These are phyloP conservation scores for Rubroshorea leprosula DNA, from an alignment of 345 rosid species.

Conservation along the genomic window DNA sequence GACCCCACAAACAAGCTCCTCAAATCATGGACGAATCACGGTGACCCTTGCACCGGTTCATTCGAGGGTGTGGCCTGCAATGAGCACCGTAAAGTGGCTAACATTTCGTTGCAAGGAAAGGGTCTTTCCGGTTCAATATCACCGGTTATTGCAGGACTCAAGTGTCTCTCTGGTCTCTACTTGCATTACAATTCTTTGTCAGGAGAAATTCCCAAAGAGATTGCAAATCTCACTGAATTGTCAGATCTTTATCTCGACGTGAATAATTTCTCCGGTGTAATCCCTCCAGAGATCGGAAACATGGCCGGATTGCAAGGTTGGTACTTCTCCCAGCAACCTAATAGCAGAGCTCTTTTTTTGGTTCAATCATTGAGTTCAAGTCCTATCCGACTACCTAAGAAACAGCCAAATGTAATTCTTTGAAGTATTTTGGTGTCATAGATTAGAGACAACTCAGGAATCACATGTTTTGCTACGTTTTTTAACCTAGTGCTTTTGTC, in stretches of 20 bases:
- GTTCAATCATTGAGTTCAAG: neutral
- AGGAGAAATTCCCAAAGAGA: slow-evolving; percentile 77
- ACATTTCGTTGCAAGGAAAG: slow-evolving; percentile 82
- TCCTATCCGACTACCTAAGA: no score
- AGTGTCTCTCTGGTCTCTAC: slow-evolving; percentile 76
- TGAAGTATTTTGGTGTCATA: neutral
- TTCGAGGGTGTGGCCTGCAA: slow-evolving; percentile 87
- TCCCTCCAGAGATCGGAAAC: slow-evolving; percentile 60
- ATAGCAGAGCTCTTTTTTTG: no score
- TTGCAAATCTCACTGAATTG: slow-evolving; percentile 46
- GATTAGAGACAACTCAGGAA: neutral
- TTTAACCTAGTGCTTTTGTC: no score
- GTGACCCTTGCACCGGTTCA: slow-evolving; percentile 70
- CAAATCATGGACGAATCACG: slow-evolving; percentile 51
- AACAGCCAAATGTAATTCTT: no score
- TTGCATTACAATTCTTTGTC: slow-evolving; percentile 80
- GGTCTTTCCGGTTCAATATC: slow-evolving; percentile 59
- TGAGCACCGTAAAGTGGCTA: slow-evolving; percentile 72
- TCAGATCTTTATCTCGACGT: slow-evolving; percentile 86
- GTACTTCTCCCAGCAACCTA: no score
- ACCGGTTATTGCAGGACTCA: slow-evolving; percentile 66
- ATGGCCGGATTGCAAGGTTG: slow-evolving; percentile 84
- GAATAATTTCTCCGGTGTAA: slow-evolving; percentile 66
- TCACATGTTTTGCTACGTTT: neutral
- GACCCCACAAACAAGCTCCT: slow-evolving; percentile 73